Evolutionary conservation across 306 rosid species (phyloP).

Genomic region (Delonix regia): DNA sequence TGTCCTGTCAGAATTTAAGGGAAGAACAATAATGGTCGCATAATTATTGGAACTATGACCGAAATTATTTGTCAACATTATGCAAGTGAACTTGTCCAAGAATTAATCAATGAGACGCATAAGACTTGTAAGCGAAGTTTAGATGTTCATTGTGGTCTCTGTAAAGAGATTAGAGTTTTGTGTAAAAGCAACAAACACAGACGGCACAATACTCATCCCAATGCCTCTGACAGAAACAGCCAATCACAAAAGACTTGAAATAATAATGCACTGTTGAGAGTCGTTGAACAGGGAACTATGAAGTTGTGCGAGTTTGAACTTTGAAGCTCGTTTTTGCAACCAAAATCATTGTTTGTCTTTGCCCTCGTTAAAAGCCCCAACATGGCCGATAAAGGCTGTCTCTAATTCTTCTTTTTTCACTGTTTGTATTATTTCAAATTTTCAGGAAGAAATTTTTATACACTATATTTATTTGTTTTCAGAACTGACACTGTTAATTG

Average conservation of each 20-base stretch:
- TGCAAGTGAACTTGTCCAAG: too few species aligned
- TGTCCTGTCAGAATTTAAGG: background rate
- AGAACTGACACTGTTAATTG: too few species aligned
- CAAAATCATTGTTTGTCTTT: slow-evolving; percentile 39
- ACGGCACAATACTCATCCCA: slow-evolving; percentile 40
- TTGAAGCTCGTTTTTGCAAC: slow-evolving; percentile 37
- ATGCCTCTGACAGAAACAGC: slow-evolving; percentile 33
- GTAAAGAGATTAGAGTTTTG: background rate
- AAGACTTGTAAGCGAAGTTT: background rate
- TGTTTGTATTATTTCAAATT: background rate
- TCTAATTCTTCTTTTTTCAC: background rate
- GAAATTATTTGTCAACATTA: too few species aligned
- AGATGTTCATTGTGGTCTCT: background rate
- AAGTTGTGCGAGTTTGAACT: slow-evolving; percentile 13
- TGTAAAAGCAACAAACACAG: slow-evolving; percentile 40
- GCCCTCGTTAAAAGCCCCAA: slow-evolving; percentile 48
- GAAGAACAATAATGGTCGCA: background rate
- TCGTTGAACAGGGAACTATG: background rate
- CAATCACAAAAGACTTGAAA: slow-evolving; percentile 33
- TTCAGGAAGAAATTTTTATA: too few species aligned
- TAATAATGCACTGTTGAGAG: slow-evolving; percentile 20
- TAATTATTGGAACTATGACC: background rate
- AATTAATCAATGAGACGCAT: too few species aligned
- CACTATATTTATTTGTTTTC: too few species aligned
- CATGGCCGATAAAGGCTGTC: slow-evolving; percentile 22